Conservation (phyloP, 2,329 filamentous ascomycete genomes). For the Aspergillus pseudoviridinutans region DNA sequence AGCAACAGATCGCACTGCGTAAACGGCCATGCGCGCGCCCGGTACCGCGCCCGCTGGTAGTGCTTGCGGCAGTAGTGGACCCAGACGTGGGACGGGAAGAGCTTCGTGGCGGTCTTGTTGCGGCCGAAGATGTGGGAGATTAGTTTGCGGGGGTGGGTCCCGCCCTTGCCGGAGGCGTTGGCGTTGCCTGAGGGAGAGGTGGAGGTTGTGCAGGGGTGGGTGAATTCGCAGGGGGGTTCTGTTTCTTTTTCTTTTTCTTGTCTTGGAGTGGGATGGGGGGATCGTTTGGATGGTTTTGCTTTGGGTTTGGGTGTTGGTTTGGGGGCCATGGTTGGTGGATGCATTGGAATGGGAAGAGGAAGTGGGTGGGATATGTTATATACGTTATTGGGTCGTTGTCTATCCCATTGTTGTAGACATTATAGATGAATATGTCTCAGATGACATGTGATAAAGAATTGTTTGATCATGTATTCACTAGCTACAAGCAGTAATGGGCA, state of each 20-base stretch:
- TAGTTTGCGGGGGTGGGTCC: constrained; percentile 61
- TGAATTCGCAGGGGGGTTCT: constrained; percentile 13
- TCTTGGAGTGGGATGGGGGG: neutral
- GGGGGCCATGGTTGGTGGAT: neutral
- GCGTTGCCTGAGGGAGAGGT: constrained; percentile 1
- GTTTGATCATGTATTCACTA: no score
- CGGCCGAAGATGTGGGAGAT: constrained; percentile 79
- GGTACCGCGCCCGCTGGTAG: constrained; percentile 72
- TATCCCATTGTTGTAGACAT: neutral
- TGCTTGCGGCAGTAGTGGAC: constrained; percentile 76
- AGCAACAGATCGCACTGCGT: constrained; percentile 62
- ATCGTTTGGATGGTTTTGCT: neutral
- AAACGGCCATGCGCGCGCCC: constrained; percentile 55
- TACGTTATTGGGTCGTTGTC: neutral
- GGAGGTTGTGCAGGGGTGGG: constrained; percentile 7
- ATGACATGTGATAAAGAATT: no score
- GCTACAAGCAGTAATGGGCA: no score
- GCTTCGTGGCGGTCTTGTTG: constrained; percentile 72
- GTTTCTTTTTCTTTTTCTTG: no score
- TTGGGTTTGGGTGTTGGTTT: neutral
- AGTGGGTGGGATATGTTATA: neutral
- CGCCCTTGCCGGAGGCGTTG: constrained; percentile 34
- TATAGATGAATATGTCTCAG: no score
- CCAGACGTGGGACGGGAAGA: constrained; percentile 67
- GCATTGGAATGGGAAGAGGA: neutral